phyloP scores from a whole-genome alignment of 2,329 filamentous ascomycete species.

The Teratosphaeria gauchensis region DNA sequence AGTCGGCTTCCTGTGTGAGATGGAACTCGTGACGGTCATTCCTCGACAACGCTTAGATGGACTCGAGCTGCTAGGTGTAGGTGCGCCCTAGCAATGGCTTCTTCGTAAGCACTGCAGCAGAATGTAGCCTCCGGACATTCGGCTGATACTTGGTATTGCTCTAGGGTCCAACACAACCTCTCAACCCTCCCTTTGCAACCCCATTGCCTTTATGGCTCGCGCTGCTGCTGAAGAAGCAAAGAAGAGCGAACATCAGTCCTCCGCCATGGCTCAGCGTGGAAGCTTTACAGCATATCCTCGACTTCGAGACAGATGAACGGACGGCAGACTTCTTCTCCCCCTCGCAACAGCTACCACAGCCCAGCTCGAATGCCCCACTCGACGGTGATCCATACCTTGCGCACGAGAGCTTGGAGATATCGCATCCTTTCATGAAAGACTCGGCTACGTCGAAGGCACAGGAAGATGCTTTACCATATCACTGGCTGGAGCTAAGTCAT shows the following conservation, averaged over 20 bases:
- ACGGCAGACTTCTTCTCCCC: slow-evolving; percentile 66
- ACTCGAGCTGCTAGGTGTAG: slow-evolving; percentile 75
- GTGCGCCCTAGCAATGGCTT: slow-evolving; percentile 32
- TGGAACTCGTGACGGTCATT: slow-evolving; percentile 89
- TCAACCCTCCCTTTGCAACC: slow-evolving; percentile 72
- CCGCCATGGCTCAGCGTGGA: slow-evolving; percentile 78
- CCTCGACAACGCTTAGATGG: slow-evolving; percentile 83
- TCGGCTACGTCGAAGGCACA: slow-evolving; percentile 63
- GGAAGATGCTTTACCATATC: slow-evolving; percentile 69
- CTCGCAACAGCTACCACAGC: slow-evolving; percentile 56
- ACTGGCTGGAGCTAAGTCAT: slow-evolving; percentile 89
- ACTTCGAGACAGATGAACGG: slow-evolving; percentile 61
- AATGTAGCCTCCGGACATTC: slow-evolving; percentile 1
- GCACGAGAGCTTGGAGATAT: slow-evolving; percentile 19
- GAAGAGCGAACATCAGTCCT: slow-evolving; percentile 82
- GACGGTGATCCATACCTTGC: slow-evolving; percentile 19
- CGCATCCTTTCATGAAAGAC: slow-evolving; percentile 63
- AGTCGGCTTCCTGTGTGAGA: slow-evolving; percentile 90
- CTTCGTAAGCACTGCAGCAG: slow-evolving; percentile 13
- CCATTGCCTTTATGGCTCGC: slow-evolving; percentile 88
- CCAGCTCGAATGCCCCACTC: slow-evolving; percentile 24
- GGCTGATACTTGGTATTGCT: slow-evolving; percentile 2
- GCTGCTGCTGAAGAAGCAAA: slow-evolving; percentile 85
- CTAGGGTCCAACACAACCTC: slow-evolving; percentile 66
- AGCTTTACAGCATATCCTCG: slow-evolving; percentile 67